Conservation (phyloP, 192 early-diverging fungal species). For the Coemansia sp. region DNA sequence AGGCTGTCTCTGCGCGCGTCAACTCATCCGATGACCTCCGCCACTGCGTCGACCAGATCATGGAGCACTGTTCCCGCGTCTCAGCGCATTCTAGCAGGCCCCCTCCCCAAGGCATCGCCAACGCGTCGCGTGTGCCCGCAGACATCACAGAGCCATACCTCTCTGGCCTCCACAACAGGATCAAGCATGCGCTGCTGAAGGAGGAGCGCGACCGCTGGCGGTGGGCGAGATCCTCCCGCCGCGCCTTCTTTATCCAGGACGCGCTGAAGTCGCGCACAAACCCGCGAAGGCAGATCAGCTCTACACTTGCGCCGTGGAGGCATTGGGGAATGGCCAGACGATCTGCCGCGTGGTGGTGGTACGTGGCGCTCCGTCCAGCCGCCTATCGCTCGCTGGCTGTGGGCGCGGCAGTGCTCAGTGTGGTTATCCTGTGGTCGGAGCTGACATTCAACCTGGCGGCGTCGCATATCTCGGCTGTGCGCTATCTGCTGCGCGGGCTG, state of each 20-base stretch:
- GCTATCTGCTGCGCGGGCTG: conserved; percentile 57
- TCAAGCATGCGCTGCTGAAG: conserved; percentile 69
- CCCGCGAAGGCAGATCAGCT: conserved; percentile 61
- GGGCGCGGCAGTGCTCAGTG: conserved; percentile 61
- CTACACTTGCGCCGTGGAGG: conserved; percentile 54
- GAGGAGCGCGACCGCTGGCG: conserved; percentile 77
- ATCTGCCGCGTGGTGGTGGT: conserved; percentile 81
- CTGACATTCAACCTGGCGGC: conserved; percentile 76
- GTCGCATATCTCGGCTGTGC: conserved; percentile 73
- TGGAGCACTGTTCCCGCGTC: conserved; percentile 55
- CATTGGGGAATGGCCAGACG: conserved; percentile 44
- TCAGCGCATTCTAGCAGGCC: not conserved
- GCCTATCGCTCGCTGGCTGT: conserved; percentile 61
- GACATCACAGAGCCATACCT: conserved; percentile 66
- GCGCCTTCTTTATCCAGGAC: conserved; percentile 85
- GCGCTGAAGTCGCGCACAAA: conserved; percentile 69
- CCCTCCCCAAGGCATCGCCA: not conserved
- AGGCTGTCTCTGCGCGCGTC: conserved; percentile 35
- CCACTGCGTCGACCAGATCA: conserved; percentile 61
- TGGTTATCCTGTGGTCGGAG: conserved; percentile 89
- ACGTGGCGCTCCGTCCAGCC: conserved; percentile 68
- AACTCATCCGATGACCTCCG: conserved; percentile 56
- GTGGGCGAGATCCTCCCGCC: conserved; percentile 68
- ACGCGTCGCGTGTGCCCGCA: conserved; percentile 47
- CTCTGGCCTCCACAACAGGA: conserved; percentile 63